Evolutionary conservation across 2,329 filamentous ascomycete species (phyloP).

Genomic region (Purpureocillium takamizusanense): DNA sequence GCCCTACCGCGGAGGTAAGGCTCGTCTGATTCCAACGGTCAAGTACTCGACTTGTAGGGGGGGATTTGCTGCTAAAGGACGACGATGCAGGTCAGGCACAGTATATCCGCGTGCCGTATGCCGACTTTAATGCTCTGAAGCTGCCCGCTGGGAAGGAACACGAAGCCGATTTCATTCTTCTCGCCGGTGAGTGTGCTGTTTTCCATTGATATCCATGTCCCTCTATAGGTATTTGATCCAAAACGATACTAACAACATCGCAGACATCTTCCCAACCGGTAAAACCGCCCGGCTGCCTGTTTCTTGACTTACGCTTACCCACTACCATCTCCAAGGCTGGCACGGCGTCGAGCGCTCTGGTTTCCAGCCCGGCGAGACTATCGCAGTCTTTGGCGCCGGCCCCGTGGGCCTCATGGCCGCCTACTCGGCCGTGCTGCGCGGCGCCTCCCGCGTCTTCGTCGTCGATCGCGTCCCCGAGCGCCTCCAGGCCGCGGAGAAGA

Average conservation of each 20-base stretch:
- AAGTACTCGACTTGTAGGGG: too few species aligned
- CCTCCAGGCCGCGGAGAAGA: slow-evolving; percentile 49
- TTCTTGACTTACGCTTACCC: too few species aligned
- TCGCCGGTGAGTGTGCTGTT: slow-evolving; percentile 20
- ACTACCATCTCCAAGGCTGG: slow-evolving; percentile 30
- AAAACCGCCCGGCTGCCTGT: too few species aligned
- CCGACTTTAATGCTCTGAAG: slow-evolving; percentile 57
- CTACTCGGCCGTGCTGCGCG: slow-evolving; percentile 51
- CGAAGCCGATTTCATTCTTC: slow-evolving; percentile 49
- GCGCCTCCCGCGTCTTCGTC: slow-evolving; percentile 51
- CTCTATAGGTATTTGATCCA: too few species aligned
- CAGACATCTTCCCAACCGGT: too few species aligned
- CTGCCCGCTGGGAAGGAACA: slow-evolving; percentile 52
- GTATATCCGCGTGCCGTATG: slow-evolving; percentile 55
- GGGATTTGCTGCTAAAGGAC: too few species aligned
- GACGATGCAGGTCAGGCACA: slow-evolving; percentile 44
- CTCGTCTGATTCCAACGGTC: too few species aligned
- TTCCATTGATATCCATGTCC: too few species aligned
- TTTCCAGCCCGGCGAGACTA: slow-evolving; percentile 51
- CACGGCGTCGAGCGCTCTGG: slow-evolving; percentile 48
- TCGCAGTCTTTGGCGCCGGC: slow-evolving; percentile 56
- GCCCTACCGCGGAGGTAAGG: slow-evolving; percentile 29
- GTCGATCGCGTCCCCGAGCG: slow-evolving; percentile 55
- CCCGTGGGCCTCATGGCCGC: slow-evolving; percentile 60
- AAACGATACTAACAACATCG: too few species aligned